phyloP scores from a whole-genome alignment of 768 basidiomycete species.

The Leccinum longicurvipes region DNA sequence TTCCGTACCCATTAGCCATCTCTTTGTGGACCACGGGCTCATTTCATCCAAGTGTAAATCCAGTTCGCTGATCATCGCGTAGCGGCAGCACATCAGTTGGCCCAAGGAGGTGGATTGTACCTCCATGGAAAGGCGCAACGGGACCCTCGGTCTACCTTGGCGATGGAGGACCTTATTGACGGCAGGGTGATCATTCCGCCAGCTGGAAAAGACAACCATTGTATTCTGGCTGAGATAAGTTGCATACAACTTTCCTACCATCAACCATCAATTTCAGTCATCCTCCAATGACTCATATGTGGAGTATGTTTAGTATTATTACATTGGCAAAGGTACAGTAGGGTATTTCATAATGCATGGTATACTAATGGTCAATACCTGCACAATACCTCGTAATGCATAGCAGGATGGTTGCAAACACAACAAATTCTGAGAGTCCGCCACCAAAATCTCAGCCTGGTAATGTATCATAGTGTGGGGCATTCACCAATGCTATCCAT shows the following conservation, averaged over 20 bases:
- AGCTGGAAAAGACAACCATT: constrained; percentile 69
- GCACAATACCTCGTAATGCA: too few species aligned
- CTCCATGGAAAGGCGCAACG: constrained; percentile 60
- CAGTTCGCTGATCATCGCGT: constrained; percentile 8
- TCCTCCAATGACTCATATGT: not conserved
- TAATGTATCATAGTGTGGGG: not conserved
- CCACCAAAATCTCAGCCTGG: not conserved
- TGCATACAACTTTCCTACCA: not conserved
- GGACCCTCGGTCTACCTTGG: constrained; percentile 45
- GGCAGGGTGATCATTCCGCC: constrained; percentile 60
- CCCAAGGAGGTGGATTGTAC: constrained; percentile 66
- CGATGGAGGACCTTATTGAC: constrained; percentile 51
- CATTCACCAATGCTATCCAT: not conserved
- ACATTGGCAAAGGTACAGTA: too few species aligned
- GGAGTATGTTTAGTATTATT: too few species aligned
- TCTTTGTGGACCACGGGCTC: constrained; percentile 58
- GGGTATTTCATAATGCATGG: too few species aligned
- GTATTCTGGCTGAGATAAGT: constrained; percentile 44
- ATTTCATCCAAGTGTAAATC: constrained; percentile 61
- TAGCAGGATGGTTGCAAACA: too few species aligned
- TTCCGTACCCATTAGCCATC: constrained; percentile 48
- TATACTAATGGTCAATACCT: too few species aligned
- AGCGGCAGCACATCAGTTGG: constrained; percentile 66
- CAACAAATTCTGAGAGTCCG: too few species aligned
- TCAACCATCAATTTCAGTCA: not conserved